Conservation (phyloP, 495 filamentous ascomycete species). For the Trichoderma gamsii region DNA sequence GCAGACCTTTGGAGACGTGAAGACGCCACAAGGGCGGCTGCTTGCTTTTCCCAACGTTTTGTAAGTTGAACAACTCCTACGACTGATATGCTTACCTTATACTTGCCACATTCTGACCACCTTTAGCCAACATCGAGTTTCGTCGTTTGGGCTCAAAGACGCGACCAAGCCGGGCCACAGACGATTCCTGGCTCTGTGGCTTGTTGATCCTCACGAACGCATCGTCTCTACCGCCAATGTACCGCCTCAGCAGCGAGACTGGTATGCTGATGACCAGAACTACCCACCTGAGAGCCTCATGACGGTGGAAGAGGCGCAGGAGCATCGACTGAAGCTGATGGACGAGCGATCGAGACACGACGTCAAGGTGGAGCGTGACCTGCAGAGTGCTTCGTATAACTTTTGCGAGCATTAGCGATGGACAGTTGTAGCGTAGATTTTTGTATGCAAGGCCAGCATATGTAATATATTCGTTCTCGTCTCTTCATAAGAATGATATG, state of each 20-base stretch:
- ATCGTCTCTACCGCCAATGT: slow-evolving; percentile 53
- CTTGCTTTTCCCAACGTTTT: slow-evolving; percentile 40
- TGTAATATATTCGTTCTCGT: not conserved
- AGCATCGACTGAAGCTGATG: slow-evolving; percentile 44
- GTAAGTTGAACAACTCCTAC: not conserved
- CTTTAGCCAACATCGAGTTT: slow-evolving; percentile 44
- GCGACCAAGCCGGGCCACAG: slow-evolving; percentile 46
- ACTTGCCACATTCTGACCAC: not conserved
- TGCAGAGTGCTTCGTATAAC: not conserved
- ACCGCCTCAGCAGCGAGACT: slow-evolving; percentile 44
- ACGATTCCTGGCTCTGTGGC: slow-evolving; percentile 51
- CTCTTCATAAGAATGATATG: no score
- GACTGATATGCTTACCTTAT: not conserved
- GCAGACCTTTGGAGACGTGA: slow-evolving; percentile 31
- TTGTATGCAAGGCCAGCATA: not conserved
- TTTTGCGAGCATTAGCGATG: slow-evolving; percentile 13
- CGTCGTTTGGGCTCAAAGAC: slow-evolving; percentile 44
- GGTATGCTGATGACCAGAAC: slow-evolving; percentile 29
- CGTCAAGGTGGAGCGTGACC: not conserved
- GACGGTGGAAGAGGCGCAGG: slow-evolving; percentile 38
- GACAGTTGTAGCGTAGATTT: no score
- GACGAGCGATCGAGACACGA: slow-evolving; percentile 31
- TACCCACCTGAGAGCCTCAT: slow-evolving; percentile 21
- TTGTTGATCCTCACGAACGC: slow-evolving; percentile 48
- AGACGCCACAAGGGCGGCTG: slow-evolving; percentile 31